Base-by-base conservation (phyloP, 2,329 filamentous ascomycete species). In the Claviceps arundinis region DNA sequence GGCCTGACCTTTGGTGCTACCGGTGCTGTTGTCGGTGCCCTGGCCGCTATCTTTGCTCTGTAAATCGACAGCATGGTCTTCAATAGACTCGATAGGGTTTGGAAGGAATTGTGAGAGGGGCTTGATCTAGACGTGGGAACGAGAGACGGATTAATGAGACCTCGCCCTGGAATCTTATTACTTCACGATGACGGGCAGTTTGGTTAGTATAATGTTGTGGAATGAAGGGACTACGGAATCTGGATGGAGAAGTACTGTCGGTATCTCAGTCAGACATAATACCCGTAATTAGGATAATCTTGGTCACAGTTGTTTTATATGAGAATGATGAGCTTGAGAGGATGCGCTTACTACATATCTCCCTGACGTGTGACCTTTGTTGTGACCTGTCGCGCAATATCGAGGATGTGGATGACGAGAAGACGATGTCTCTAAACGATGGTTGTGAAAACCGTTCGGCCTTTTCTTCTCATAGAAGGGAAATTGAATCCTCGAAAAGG, bases 1-100 rank as follows among this genome's bases (percentile, higher is more conserved):
- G 46, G 46, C 34, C 3, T 48, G 46, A 55, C 52, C 38, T 53
- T 56, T 42, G 58, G 52, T 42, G 69, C 73, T 17, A 69, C 73
- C 24, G 69, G 68, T 22, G 72, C 71, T 38, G 50, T 78, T 17
- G 55, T 76, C 51, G 76, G 73, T 56, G 64, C 77, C 52, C 24
- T 74, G 24, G 76, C 70, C 57, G 76, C 74, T 53, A 58, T 78
- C 56, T 57, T 78, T 52, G 73, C 73, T 59, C 61, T 80, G 61
- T 80, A 75, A 71, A 61, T 55, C 1, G 54, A 9, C 14, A 8
- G 1, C 19, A 42, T 5, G 22, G 13, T 24, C 37, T 50, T 37
- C 34, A 9, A 34, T 11, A 34, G 4, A 34, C 30, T 34, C 30
- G 30, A 34, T 9, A 34, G 3, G 9, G 30, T 11, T 11, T 34